Evolutionary conservation across 495 filamentous ascomycete genomes (phyloP).

Genomic region (Xylaria grammica): DNA sequence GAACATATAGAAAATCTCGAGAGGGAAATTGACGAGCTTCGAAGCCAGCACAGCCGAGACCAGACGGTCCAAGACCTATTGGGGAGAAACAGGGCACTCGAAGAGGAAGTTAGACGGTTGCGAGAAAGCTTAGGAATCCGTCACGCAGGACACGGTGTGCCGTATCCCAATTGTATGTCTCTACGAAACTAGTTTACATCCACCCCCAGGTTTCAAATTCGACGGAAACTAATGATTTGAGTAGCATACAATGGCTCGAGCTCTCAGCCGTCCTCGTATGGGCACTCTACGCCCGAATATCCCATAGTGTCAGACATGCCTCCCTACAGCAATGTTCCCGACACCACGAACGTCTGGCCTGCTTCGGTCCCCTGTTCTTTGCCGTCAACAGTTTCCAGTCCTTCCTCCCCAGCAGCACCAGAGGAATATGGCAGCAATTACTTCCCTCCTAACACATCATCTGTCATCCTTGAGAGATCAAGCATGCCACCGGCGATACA

Average conservation of each 20-base stretch:
- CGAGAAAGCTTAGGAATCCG: conserved; percentile 37
- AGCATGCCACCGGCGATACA: conserved; percentile 29
- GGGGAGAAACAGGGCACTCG: conserved; percentile 44
- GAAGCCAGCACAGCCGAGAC: conserved; percentile 40
- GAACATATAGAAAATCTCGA: conserved; percentile 80
- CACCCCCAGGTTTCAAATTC: conserved; percentile 2
- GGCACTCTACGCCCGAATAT: conserved; percentile 28
- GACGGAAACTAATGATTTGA: conserved; percentile 27
- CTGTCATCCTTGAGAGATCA: conserved; percentile 38
- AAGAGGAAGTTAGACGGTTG: conserved; percentile 41
- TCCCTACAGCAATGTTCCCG: conserved; percentile 41
- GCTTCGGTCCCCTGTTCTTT: conserved; percentile 36
- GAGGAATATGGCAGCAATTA: conserved; percentile 47
- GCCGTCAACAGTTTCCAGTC: conserved; percentile 48
- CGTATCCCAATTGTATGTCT: conserved; percentile 19
- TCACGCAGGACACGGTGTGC: conserved; percentile 15
- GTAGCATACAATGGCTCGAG: conserved; percentile 27
- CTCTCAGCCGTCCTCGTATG: conserved; percentile 24
- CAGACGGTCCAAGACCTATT: conserved; percentile 42
- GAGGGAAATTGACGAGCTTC: conserved; percentile 66
- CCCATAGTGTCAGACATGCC: conserved; percentile 30
- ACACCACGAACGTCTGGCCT: conserved; percentile 44
- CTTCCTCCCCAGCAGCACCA: conserved; percentile 43
- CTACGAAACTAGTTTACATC: not conserved
- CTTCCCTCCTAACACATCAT: conserved; percentile 44